Percentiles rank a stretch among this genome's conserved stretches.
Conservation (phyloP, 2,329 filamentous ascomycete genomes). For the Talaromyces sp. region DNA sequence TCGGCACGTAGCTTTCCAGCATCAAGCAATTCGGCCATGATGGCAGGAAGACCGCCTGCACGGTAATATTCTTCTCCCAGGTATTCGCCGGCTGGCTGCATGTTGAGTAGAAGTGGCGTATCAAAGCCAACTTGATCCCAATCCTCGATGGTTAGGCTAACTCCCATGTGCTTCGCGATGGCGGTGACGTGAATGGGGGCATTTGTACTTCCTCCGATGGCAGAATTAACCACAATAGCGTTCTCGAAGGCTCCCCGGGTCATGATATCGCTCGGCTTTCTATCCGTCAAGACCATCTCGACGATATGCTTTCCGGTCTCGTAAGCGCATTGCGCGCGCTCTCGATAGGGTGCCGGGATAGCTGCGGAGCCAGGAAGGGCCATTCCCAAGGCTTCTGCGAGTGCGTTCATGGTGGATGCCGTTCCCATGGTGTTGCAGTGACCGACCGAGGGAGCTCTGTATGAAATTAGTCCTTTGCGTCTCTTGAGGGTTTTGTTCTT, state of each 20-base stretch:
- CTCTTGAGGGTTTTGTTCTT: neutral
- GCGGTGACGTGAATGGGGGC: conserved; percentile 54
- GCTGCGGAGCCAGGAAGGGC: conserved; percentile 48
- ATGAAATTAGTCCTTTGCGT: conserved; percentile 6
- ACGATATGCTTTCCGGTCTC: conserved; percentile 48
- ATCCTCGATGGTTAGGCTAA: conserved; percentile 49
- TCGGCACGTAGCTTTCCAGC: conserved; percentile 43
- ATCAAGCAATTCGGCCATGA: conserved; percentile 51
- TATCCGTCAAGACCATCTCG: conserved; percentile 46
- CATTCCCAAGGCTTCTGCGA: conserved; percentile 52
- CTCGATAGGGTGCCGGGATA: conserved; percentile 49
- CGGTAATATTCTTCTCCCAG: conserved; percentile 53
- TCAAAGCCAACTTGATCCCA: conserved; percentile 50
- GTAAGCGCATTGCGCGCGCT: conserved; percentile 47
- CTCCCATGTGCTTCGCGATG: conserved; percentile 51
- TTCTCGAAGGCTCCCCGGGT: conserved; percentile 55
- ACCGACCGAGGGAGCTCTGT: conserved; percentile 42
- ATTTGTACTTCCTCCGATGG: conserved; percentile 55
- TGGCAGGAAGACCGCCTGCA: conserved; percentile 50
- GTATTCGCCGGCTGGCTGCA: conserved; percentile 52
- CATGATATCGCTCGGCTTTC: conserved; percentile 53
- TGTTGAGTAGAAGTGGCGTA: conserved; percentile 51
- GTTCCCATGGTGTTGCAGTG: conserved; percentile 55
- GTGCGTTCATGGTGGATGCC: conserved; percentile 51
- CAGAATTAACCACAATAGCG: conserved; percentile 51